A percentile compares a stretch with the other conserved stretches of the same genome.
phyloP scores from a whole-genome alignment of 371 early-diverging fungal species.

The Rhizomucor pusillus region DNA sequence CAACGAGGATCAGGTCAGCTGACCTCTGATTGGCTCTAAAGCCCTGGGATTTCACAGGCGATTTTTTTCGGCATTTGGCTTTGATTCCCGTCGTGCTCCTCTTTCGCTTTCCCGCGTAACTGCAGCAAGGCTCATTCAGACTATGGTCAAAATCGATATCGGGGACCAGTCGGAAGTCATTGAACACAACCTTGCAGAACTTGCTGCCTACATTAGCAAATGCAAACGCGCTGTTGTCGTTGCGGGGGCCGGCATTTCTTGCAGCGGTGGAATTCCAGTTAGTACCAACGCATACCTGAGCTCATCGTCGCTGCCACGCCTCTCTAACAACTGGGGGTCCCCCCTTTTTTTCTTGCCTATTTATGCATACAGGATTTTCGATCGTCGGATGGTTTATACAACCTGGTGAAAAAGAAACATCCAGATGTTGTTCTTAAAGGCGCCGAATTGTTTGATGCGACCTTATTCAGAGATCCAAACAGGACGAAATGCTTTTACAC shows the following conservation, averaged over 20 bases:
- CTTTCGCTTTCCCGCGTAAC: neutral
- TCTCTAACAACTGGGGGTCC: neutral
- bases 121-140: neutral
- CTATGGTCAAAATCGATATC: neutral
- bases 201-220: neutral
- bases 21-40: no score
- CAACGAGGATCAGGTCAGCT: neutral
- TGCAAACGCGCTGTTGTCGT: neutral
- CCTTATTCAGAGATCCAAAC: slow-evolving; percentile 73
- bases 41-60: no score
- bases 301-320: no score
- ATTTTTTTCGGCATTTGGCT: no score
- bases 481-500: slow-evolving; percentile 85
- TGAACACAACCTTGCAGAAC: neutral
- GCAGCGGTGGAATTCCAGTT: neutral
- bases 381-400: slow-evolving; percentile 76
- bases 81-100: neutral
- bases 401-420: slow-evolving; percentile 78
- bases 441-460: slow-evolving; percentile 95
- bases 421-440: slow-evolving; percentile 80
- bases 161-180: neutral
- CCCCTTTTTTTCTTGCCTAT: no score
- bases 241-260: neutral
- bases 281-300: neutral
- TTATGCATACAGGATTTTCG: slow-evolving; percentile 72